A percentile compares a stretch with the other conserved stretches of the same genome.
Conservation (phyloP, 2,329 filamentous ascomycete species). For the Phymatotrichopsis omnivora region DNA sequence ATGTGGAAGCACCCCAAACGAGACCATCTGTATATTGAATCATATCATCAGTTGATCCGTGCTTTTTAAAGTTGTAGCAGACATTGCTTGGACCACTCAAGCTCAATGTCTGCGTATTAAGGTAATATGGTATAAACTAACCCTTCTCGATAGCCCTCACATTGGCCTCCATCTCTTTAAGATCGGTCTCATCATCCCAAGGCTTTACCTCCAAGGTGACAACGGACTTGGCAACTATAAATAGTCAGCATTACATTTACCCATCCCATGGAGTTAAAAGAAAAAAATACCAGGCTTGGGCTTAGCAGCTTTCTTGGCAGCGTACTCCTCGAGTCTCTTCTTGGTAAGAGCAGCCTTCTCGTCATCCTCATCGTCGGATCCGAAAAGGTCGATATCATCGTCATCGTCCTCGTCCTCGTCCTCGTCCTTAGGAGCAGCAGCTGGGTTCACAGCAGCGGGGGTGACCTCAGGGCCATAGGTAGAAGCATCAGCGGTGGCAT, state of each 20-base stretch:
- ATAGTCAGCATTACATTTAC: not conserved
- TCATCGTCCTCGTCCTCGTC: conserved; percentile 60
- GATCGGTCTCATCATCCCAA: conserved; percentile 59
- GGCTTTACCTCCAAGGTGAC: conserved; percentile 96
- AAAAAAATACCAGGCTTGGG: conserved; percentile 21
- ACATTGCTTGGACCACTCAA: no score
- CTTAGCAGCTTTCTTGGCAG: conserved; percentile 27
- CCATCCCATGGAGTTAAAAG: not conserved
- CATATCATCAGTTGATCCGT: no score
- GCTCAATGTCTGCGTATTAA: no score
- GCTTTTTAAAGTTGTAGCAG: no score
- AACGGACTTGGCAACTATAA: conserved; percentile 76
- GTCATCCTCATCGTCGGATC: conserved; percentile 86
- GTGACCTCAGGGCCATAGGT: conserved; percentile 78
- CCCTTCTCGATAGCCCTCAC: conserved; percentile 71
- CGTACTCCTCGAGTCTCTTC: conserved; percentile 57
- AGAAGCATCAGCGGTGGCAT: conserved; percentile 78
- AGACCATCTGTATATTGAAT: conserved; percentile 60
- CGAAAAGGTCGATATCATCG: conserved; percentile 87
- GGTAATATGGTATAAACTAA: no score
- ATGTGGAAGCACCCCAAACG: conserved; percentile 85
- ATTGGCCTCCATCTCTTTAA: conserved; percentile 65
- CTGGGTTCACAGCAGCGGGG: conserved; percentile 72
- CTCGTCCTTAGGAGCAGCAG: conserved; percentile 54
- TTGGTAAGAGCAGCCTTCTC: conserved; percentile 66